These are phyloP conservation scores for Ambrosiella xylebori DNA, from an alignment of 2,329 filamentous ascomycete species.

Conservation along the genomic window DNA sequence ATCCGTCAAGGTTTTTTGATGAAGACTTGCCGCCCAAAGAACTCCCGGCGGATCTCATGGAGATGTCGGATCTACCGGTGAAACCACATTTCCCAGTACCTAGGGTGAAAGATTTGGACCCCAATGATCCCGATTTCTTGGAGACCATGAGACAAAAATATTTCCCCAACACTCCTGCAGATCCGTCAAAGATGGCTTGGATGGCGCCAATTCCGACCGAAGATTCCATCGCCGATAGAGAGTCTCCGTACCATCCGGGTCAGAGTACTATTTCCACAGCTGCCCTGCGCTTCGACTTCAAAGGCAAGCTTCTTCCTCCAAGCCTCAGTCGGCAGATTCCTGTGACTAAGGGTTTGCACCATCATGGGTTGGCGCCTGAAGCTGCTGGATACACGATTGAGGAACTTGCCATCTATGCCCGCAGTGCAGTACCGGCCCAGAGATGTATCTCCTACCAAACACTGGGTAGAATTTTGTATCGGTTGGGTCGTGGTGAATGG, in stretches of 20 bases:
- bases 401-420: constrained; percentile 64
- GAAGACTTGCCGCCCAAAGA: constrained; percentile 27
- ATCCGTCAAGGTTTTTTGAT: constrained; percentile 18
- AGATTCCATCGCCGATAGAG: constrained; percentile 45
- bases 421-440: constrained; percentile 72
- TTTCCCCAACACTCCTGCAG: constrained; percentile 73
- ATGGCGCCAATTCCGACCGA: constrained; percentile 57
- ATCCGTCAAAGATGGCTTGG: constrained; percentile 78
- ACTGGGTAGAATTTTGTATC: constrained; percentile 66
- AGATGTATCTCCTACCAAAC: constrained; percentile 85
- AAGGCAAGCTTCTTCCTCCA: constrained; percentile 63
- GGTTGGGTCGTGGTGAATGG: constrained; percentile 58
- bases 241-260: constrained; percentile 68
- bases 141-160: constrained; percentile 76
- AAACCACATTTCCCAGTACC: constrained; percentile 46
- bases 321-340: constrained; percentile 57
- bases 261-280: constrained; percentile 55
- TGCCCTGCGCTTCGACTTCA: constrained; percentile 77
- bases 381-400: constrained; percentile 86
- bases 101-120: constrained; percentile 56
- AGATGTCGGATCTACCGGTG: constrained; percentile 23
- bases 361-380: constrained; percentile 83
- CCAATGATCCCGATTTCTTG: constrained; percentile 67
- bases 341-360: constrained; percentile 66
- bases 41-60: constrained; percentile 26